Evolutionary conservation across 495 filamentous ascomycete species (phyloP).

Genomic region (Neurospora discreta): DNA sequence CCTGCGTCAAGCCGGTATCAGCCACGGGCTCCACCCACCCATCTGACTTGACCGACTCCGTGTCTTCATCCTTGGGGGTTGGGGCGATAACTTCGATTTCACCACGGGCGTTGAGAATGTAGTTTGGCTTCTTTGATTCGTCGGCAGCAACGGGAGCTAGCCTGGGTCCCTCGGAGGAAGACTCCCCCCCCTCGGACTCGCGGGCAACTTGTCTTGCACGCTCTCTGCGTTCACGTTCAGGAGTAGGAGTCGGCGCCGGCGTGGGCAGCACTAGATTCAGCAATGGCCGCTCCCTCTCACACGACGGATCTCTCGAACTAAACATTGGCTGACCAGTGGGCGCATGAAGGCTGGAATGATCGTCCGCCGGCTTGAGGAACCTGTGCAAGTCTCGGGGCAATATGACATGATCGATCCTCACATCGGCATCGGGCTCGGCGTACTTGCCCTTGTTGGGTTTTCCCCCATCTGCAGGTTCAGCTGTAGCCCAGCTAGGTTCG

Average conservation of each 20-base stretch:
- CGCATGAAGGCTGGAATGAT: not conserved
- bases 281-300: slow-evolving; percentile 38
- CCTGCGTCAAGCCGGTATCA: not conserved
- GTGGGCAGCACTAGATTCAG: slow-evolving; percentile 43
- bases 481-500: not conserved
- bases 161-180: not conserved
- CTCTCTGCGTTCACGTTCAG: slow-evolving; percentile 22
- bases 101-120: slow-evolving; percentile 6
- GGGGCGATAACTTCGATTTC: not conserved
- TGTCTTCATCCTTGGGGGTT: not conserved
- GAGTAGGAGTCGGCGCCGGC: slow-evolving; percentile 32
- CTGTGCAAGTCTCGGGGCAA: slow-evolving; percentile 23
- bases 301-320: slow-evolving; percentile 33
- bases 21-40: not conserved
- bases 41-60: not conserved
- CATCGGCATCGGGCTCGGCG: slow-evolving; percentile 45
- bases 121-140: not conserved
- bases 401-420: slow-evolving; percentile 39
- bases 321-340: slow-evolving; percentile 19
- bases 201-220: slow-evolving; percentile 3
- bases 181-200: not conserved
- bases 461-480: not conserved
- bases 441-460: slow-evolving; percentile 33
- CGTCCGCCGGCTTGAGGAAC: slow-evolving; percentile 12
- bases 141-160: not conserved